phyloP scores from a whole-genome alignment of 306 rosid species.

The Ochetophila trinervis region DNA sequence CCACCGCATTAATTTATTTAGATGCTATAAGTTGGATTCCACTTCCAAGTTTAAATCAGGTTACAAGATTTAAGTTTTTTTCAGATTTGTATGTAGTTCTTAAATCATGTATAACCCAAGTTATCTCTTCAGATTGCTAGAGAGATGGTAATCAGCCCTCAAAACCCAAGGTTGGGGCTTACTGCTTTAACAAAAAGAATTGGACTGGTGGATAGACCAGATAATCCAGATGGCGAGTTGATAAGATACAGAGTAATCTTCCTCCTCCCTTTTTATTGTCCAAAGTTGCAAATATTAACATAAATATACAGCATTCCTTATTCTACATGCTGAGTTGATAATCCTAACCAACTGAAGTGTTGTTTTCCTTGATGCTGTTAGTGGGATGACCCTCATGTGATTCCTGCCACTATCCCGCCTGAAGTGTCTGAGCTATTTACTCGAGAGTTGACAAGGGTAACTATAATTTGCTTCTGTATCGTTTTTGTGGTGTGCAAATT shows the following conservation, averaged over 20 bases:
- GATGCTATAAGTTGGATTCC: too few relatives aligned
- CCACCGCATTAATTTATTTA: too few relatives aligned
- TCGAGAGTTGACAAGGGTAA: constrained; percentile 95
- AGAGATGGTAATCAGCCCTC: constrained; percentile 99
- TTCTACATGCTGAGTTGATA: background rate
- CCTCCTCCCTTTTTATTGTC: constrained; percentile 10
- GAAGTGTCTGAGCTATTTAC: constrained; percentile 95
- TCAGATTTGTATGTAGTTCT: constrained; percentile 7
- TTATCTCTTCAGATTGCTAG: constrained; percentile 71
- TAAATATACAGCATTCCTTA: background rate
- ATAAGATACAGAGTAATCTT: constrained; percentile 84
- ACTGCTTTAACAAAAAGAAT: constrained; percentile 64
- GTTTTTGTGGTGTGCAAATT: background rate
- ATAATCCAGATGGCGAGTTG: constrained; percentile 79
- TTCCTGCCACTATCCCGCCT: constrained; percentile 72
- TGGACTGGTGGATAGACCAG: constrained; percentile 74
- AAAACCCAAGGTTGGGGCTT: constrained; percentile 81
- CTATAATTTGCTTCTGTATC: constrained; percentile 22
- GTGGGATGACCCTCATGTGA: constrained; percentile 97
- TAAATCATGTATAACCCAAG: background rate
- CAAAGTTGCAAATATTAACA: constrained; percentile 6
- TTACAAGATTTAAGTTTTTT: background rate
- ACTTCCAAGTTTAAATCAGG: background rate
- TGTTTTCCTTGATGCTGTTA: constrained; percentile 29
- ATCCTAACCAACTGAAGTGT: constrained; percentile 15